These are phyloP conservation scores for Bryopsis sp. DNA, from an alignment of 139 green algal genomes.

Conservation along the genomic window DNA sequence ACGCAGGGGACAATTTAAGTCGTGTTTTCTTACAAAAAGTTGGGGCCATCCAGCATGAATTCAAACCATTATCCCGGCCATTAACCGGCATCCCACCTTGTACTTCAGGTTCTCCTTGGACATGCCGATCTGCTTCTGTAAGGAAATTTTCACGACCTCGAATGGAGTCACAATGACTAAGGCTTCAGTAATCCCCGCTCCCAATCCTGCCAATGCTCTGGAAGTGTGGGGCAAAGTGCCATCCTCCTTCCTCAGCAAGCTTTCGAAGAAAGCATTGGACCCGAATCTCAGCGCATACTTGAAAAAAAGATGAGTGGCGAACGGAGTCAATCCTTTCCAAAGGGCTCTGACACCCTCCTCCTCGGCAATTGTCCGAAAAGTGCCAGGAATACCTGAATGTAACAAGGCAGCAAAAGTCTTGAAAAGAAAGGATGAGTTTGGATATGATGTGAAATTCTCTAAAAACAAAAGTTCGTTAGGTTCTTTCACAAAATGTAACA, in stretches of 20 bases:
- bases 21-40: too few species aligned
- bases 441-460: too few species aligned
- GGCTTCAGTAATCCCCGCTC: conserved; percentile 77
- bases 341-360: conserved; percentile 74
- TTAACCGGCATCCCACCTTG: conserved; percentile 44
- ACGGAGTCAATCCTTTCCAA: conserved; percentile 93
- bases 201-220: conserved; percentile 1
- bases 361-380: conserved; percentile 51
- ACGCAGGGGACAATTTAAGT: too few species aligned
- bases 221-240: neutral
- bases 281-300: conserved; percentile 94
- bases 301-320: conserved; percentile 87
- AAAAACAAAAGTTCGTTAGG: neutral
- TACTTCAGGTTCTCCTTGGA: conserved; percentile 72
- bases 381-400: conserved; percentile 65
- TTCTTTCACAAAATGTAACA: neutral
- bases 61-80: too few species aligned
- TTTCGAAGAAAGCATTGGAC: conserved; percentile 81
- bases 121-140: conserved; percentile 84
- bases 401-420: too few species aligned
- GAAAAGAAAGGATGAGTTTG: too few species aligned
- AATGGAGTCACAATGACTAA: conserved; percentile 93
- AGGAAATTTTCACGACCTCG: conserved; percentile 89
- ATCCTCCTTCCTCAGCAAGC: conserved; percentile 54
- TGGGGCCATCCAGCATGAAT: too few species aligned